Percentiles rank a stretch among this genome's conserved stretches.
Conservation (phyloP, 1,284 basidiomycete genomes). For the Ceratobasidium sp. region DNA sequence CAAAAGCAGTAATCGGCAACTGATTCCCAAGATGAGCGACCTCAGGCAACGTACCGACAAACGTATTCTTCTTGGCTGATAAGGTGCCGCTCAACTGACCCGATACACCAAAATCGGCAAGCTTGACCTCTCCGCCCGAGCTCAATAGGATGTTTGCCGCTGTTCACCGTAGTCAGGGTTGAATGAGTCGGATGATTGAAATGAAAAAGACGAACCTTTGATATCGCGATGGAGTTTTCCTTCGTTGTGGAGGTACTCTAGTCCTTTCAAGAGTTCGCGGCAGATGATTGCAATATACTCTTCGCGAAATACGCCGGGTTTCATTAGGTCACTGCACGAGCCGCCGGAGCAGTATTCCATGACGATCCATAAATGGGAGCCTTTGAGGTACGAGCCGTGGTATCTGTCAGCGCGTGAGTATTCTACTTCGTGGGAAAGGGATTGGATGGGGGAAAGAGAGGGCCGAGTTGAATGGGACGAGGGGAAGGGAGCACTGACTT, state of each 20-base stretch:
- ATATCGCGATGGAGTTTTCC: slow-evolving; percentile 98
- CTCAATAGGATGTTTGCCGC: slow-evolving; percentile 96
- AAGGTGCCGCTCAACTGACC: slow-evolving; percentile 97
- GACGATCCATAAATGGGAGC: slow-evolving; percentile 96
- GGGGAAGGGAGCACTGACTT: slow-evolving; percentile 64
- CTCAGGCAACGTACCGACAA: slow-evolving; percentile 67
- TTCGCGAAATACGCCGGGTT: slow-evolving; percentile 95
- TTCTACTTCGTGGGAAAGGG: slow-evolving; percentile 42
- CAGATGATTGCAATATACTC: slow-evolving; percentile 99
- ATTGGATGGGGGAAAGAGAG: background rate
- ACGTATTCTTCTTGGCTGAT: slow-evolving; percentile 98
- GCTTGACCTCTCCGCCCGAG: slow-evolving; percentile 94
- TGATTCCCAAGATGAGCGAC: slow-evolving; percentile 1
- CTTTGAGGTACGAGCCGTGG: slow-evolving; percentile 94
- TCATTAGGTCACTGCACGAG: slow-evolving; percentile 91
- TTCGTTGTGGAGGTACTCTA: slow-evolving; percentile 95
- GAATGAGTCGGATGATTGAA: background rate
- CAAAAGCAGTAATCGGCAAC: background rate
- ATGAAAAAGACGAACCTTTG: slow-evolving; percentile 70
- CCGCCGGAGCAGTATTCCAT: slow-evolving; percentile 97
- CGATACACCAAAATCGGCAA: slow-evolving; percentile 98
- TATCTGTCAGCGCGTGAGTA: slow-evolving; percentile 62
- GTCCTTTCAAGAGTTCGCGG: slow-evolving; percentile 87
- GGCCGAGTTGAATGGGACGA: background rate
- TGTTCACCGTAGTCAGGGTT: slow-evolving; percentile 48